Percentiles rank a stretch among this genome's conserved stretches.
phyloP scores from a whole-genome alignment of 768 basidiomycete genomes.

The Mycena crocata region DNA sequence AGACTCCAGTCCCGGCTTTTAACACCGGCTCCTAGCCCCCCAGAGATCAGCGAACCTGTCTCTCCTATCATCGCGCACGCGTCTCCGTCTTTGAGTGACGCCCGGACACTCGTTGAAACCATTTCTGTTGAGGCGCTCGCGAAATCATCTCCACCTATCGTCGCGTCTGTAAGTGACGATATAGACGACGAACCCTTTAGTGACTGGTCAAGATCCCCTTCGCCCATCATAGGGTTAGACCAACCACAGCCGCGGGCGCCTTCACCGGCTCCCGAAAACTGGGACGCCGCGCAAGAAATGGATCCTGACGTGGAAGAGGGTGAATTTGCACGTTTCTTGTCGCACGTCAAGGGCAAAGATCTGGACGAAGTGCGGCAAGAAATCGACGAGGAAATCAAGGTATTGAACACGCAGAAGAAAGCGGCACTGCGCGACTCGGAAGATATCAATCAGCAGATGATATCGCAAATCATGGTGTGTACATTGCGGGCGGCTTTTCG shows the following conservation, averaged over 20 bases:
- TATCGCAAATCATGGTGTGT: conserved; percentile 82
- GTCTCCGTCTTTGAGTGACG: neutral
- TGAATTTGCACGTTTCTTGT: conserved; percentile 93
- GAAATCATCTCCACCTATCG: neutral
- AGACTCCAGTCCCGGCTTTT: too few relatives aligned
- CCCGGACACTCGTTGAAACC: neutral
- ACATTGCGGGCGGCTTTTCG: conserved; percentile 4
- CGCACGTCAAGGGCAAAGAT: conserved; percentile 89
- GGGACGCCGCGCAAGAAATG: conserved; percentile 91
- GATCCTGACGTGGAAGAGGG: conserved; percentile 82
- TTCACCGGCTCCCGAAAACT: conserved; percentile 54
- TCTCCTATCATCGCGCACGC: neutral
- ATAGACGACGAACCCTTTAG: conserved; percentile 17
- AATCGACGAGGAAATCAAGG: conserved; percentile 91
- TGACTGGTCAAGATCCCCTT: conserved; percentile 47
- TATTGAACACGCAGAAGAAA: conserved; percentile 85
- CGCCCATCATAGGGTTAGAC: conserved; percentile 40
- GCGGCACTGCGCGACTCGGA: conserved; percentile 94
- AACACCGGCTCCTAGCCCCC: too few relatives aligned
- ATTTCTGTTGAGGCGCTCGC: neutral
- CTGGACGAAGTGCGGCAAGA: conserved; percentile 85
- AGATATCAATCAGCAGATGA: conserved; percentile 95
- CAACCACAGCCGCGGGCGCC: conserved; percentile 40
- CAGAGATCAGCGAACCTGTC: neutral
- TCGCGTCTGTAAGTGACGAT: neutral